phyloP scores from a whole-genome alignment of 2,329 filamentous ascomycete genomes.

The Alternaria conjuncta region DNA sequence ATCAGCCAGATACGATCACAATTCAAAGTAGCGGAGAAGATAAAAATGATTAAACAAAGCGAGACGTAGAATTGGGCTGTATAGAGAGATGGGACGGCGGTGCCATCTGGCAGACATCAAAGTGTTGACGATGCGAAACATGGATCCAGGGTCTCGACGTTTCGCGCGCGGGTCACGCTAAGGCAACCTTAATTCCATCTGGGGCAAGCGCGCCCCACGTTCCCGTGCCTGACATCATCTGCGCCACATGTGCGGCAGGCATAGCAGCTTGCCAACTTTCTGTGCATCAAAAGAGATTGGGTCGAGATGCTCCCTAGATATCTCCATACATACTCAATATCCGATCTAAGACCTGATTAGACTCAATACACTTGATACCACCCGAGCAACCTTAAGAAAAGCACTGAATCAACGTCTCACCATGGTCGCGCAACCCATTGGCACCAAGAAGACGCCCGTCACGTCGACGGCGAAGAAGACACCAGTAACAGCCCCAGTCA shows the following conservation, averaged over 20 bases:
- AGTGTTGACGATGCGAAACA: conserved; percentile 25
- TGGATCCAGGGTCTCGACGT: conserved; percentile 30
- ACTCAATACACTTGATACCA: background rate
- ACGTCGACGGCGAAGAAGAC: conserved; percentile 25
- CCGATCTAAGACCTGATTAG: background rate
- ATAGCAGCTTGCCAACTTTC: conserved; percentile 23
- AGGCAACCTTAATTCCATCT: conserved; percentile 29
- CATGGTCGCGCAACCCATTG: conserved; percentile 36
- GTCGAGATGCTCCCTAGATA: conserved; percentile 2
- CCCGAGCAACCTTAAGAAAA: background rate
- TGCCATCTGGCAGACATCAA: conserved; percentile 15
- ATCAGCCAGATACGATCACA: conserved; percentile 11
- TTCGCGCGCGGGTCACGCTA: conserved; percentile 24
- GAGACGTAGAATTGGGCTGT: conserved; percentile 3
- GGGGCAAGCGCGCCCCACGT: conserved; percentile 21
- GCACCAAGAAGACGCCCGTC: conserved; percentile 32
- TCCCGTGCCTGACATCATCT: conserved; percentile 35
- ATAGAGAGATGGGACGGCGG: conserved; percentile 7
- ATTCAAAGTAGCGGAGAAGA: background rate
- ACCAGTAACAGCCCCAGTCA: conserved; percentile 6
- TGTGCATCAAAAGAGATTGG: conserved; percentile 1
- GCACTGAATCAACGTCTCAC: conserved; percentile 3
- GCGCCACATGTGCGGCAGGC: conserved; percentile 19
- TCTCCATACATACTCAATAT: background rate
- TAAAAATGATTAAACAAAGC: background rate